Conservation (phyloP, 176 grass and related monocot species). For the Oryza australiensis region DNA sequence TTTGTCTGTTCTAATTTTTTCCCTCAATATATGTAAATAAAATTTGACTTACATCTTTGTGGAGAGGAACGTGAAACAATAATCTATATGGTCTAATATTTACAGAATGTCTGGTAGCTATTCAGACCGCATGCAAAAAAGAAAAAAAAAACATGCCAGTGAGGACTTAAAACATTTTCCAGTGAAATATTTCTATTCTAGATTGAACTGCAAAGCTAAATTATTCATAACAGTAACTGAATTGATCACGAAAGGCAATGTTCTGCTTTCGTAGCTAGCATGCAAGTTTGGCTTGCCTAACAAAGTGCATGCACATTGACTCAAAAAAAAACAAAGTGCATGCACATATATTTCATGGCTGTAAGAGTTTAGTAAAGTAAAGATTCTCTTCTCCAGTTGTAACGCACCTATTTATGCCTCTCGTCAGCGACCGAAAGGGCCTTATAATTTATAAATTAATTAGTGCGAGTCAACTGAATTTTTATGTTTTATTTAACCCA, state of each 20-base stretch:
- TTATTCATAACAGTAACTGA: background rate
- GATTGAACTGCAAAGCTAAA: too few relatives aligned
- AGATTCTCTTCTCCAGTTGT: constrained; percentile 21
- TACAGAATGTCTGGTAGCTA: too few relatives aligned
- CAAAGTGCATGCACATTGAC: background rate
- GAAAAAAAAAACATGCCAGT: too few relatives aligned
- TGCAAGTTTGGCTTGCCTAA: background rate
- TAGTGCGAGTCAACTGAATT: background rate
- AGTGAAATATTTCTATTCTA: too few relatives aligned
- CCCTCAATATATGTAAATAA: too few relatives aligned
- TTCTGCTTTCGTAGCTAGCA: background rate
- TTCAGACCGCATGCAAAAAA: too few relatives aligned
- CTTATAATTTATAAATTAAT: background rate
- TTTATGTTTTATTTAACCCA: background rate
- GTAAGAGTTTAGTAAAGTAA: background rate
- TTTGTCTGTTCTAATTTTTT: too few relatives aligned
- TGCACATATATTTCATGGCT: background rate
- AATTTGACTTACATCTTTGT: too few relatives aligned
- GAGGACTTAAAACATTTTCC: too few relatives aligned
- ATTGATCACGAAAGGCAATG: background rate
- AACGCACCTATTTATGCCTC: background rate
- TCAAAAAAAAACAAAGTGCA: too few relatives aligned
- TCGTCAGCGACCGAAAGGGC: background rate
- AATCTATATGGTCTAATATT: too few relatives aligned
- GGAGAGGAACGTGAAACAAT: too few relatives aligned